Evolutionary conservation across 371 early-diverging fungal genomes (phyloP), one percentile per base, ranked within the genome.

Genomic region (Mortierella sp.): DNA sequence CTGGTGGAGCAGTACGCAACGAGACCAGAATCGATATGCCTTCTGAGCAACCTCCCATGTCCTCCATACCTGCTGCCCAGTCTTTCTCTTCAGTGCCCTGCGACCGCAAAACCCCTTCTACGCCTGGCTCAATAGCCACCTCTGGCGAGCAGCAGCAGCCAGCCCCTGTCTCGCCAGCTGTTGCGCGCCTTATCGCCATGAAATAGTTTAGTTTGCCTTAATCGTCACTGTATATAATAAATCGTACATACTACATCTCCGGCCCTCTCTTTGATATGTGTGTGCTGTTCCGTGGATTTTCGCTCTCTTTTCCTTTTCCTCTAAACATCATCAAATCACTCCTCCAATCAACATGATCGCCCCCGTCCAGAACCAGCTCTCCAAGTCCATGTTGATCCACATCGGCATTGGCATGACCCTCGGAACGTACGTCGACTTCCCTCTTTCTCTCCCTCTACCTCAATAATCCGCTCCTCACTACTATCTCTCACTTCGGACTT

Each of bases 321-420:
- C n/a, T 24, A 38, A 38, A 50, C 50, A 38, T 48, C 65, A 78
- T 70, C 73, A 72, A 47, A 14, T 16, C 26, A 63, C 45, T 45
- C 60, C 31, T 58, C 79, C 34, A 31, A 26, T 48, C 73, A 72
- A 54, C 72, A 80, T 84, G 84, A 63, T 80, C 28, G 84, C 84
- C 71, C 84, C 84, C 72, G 75, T 75, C 60, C 60, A 80, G 78
- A 84, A 80, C 80, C 74, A 75, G 73, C 84, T 84, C 73, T 80
- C 73, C 70, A 84, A 81, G 85, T 73, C 75, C 44, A 84, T 84
- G 85, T 50, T 84, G 75, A 63, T 70, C 71, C 84, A 84, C 76
- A 84, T 84, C 76, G 76, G 76, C 71, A 10, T 79, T 50, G 48
- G 55, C 52, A 79, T 84, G 75, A 48, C 74, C 54, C 55, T 84